A percentile compares a stretch with the other conserved stretches of the same genome.
Evolutionary conservation across 202 grass and related monocot genomes (phyloP).

Genomic region (Carex arenaria): DNA sequence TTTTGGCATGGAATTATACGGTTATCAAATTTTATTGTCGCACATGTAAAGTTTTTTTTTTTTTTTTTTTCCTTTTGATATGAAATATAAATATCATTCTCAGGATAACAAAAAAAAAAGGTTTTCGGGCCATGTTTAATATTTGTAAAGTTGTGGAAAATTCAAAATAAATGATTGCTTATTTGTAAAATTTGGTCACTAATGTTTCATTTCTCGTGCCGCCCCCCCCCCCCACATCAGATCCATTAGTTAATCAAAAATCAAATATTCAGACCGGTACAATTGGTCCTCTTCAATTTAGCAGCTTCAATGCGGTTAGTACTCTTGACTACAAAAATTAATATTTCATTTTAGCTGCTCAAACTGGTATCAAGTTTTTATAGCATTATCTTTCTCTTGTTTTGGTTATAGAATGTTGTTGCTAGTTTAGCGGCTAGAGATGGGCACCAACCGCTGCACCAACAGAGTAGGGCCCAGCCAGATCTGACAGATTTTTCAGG

Average conservation of each 20-base stretch:
- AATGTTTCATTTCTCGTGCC: constrained; percentile 17
- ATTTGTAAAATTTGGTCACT: neutral
- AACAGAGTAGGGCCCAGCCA: constrained; percentile 34
- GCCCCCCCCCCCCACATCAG: constrained; percentile 30
- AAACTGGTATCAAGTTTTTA: neutral
- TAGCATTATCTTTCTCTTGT: constrained; percentile 17
- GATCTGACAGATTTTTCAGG: constrained; percentile 44
- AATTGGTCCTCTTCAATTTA: constrained; percentile 50
- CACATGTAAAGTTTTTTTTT: neutral
- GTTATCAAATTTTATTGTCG: neutral
- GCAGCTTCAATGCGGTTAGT: constrained; percentile 49
- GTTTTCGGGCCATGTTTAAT: neutral
- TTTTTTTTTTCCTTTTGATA: neutral
- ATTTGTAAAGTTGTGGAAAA: neutral
- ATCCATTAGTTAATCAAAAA: constrained; percentile 54
- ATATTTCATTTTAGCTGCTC: neutral
- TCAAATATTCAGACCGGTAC: constrained; percentile 36
- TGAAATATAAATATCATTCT: constrained; percentile 2
- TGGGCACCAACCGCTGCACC: constrained; percentile 29
- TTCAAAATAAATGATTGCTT: neutral
- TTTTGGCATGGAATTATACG: neutral
- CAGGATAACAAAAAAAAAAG: neutral
- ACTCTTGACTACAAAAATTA: neutral
- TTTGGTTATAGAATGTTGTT: constrained; percentile 16
- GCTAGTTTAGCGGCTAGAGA: constrained; percentile 31